phyloP scores from a whole-genome alignment of 352 stramenopile species.

The Globisporangium parvum region DNA sequence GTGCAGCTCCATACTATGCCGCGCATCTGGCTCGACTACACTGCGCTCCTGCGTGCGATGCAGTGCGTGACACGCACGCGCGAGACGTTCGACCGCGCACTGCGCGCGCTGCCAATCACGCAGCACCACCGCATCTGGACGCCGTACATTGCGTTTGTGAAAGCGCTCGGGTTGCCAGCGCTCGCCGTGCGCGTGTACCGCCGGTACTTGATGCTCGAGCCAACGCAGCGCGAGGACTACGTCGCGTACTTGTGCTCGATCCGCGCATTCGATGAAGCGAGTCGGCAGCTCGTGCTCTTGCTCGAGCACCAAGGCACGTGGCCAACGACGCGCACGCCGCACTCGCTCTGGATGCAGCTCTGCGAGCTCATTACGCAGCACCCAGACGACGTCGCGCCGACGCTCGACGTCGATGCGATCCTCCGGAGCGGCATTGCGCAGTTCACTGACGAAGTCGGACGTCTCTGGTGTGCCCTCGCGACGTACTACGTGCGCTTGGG shows the following conservation, averaged over 20 bases:
- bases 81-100: constrained; percentile 92
- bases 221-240: constrained; percentile 60
- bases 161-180: constrained; percentile 60
- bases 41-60: constrained; percentile 69
- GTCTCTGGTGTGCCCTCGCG: constrained; percentile 96
- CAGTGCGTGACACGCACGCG: constrained; percentile 75
- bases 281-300: constrained; percentile 72
- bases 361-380: constrained; percentile 95
- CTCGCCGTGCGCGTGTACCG: constrained; percentile 85
- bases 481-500: constrained; percentile 97
- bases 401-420: constrained; percentile 94
- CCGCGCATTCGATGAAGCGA: constrained; percentile 76
- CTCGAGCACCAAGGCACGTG: constrained; percentile 62
- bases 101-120: constrained; percentile 95
- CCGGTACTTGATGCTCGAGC: constrained; percentile 84
- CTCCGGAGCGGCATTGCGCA: constrained; percentile 89
- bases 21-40: constrained; percentile 93
- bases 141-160: constrained; percentile 89
- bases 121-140: constrained; percentile 97
- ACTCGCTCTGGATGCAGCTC: constrained; percentile 97
- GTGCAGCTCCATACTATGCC: constrained; percentile 95
- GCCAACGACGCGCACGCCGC: constrained; percentile 53
- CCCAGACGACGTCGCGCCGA: constrained; percentile 81
- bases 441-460: constrained; percentile 96
- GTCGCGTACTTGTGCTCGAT: constrained; percentile 74